Percentiles rank a stretch among this genome's conserved stretches.
Evolutionary conservation across 2,329 filamentous ascomycete species (phyloP).

Genomic region (Elsinoe ampelina): DNA sequence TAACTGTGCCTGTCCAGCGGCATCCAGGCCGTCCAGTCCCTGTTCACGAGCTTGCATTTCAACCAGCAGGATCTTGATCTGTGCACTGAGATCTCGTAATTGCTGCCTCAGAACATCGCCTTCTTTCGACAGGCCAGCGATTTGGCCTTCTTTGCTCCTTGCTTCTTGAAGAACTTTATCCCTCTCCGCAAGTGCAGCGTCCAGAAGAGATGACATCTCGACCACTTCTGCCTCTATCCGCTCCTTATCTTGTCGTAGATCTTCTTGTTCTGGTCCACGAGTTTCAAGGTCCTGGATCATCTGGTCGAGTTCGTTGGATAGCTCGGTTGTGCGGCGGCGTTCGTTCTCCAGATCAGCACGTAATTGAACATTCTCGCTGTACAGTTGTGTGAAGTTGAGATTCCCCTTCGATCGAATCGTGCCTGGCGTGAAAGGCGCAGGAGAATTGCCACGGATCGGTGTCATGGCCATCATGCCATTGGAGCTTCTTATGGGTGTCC

Average conservation of each 20-base stretch:
- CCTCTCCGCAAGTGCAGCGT: constrained; percentile 70
- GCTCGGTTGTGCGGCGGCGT: constrained; percentile 62
- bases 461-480: constrained; percentile 33
- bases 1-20: constrained; percentile 64
- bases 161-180: constrained; percentile 69
- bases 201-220: constrained; percentile 67
- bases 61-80: constrained; percentile 83
- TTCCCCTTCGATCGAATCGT: constrained; percentile 45
- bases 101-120: constrained; percentile 73
- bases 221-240: constrained; percentile 71
- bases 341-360: constrained; percentile 67
- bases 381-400: constrained; percentile 54
- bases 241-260: constrained; percentile 71
- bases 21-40: constrained; percentile 60
- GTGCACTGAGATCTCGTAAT: constrained; percentile 77
- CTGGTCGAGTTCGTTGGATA: constrained; percentile 70
- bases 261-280: constrained; percentile 78
- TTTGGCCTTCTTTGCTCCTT: constrained; percentile 66
- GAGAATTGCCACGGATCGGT: constrained; percentile 14
- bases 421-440: constrained; percentile 38
- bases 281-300: constrained; percentile 78
- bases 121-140: constrained; percentile 55
- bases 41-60: constrained; percentile 76
- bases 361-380: constrained; percentile 51
- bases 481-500: constrained; percentile 44